These are phyloP conservation scores for Phytopythium helicoides DNA, from an alignment of 352 stramenopile species.

Conservation along the genomic window DNA sequence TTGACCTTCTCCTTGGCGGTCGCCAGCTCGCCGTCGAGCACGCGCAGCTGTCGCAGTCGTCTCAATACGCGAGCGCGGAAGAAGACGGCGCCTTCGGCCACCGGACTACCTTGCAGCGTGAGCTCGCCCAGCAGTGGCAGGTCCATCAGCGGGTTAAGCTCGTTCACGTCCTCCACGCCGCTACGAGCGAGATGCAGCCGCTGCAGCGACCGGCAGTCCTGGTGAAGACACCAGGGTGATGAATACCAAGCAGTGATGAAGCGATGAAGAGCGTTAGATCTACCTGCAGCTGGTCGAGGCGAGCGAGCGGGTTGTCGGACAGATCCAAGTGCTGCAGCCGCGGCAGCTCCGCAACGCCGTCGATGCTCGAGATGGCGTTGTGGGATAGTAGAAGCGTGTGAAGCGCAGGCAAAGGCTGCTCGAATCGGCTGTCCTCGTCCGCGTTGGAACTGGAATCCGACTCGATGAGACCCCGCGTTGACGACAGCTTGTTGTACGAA, in stretches of 20 bases:
- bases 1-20: slow-evolving; percentile 77
- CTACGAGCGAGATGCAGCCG: slow-evolving; percentile 55
- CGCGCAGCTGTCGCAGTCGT: slow-evolving; percentile 50
- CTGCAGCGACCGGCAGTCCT: slow-evolving; percentile 58
- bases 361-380: slow-evolving; percentile 51
- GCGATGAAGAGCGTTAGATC: not conserved
- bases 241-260: not conserved
- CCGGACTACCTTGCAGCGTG: slow-evolving; percentile 39
- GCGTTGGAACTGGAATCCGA: not conserved
- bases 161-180: slow-evolving; percentile 46
- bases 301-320: slow-evolving; percentile 49
- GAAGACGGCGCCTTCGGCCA: slow-evolving; percentile 34
- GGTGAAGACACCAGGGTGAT: not conserved
- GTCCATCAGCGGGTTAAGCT: slow-evolving; percentile 51
- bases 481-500: slow-evolving; percentile 59
- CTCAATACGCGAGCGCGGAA: slow-evolving; percentile 65
- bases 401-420: slow-evolving; percentile 29
- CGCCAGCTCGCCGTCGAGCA: slow-evolving; percentile 50
- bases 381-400: slow-evolving; percentile 49
- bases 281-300: slow-evolving; percentile 43
- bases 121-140: slow-evolving; percentile 46
- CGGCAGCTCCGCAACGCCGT: slow-evolving; percentile 42
- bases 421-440: not conserved
- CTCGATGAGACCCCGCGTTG: slow-evolving; percentile 31
- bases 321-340: slow-evolving; percentile 52